Evolutionary conservation across 495 filamentous ascomycete species (phyloP).

Genomic region (Tuber melanosporum): DNA sequence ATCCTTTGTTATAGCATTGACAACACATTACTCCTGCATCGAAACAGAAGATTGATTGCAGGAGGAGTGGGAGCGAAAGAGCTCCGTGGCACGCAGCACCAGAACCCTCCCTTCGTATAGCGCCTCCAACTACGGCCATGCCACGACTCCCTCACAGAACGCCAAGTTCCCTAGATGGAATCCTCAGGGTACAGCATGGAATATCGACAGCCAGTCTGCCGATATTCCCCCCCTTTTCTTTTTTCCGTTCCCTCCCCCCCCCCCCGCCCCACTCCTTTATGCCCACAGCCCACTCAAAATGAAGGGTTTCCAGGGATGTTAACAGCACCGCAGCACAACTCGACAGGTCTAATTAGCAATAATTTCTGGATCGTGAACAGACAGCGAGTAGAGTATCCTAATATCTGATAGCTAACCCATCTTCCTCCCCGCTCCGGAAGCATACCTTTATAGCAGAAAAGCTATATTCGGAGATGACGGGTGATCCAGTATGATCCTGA

Average conservation of each 20-base stretch:
- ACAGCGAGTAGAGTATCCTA: neutral
- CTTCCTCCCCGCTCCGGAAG: neutral
- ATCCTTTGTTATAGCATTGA: constrained; percentile 1
- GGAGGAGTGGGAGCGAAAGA: neutral
- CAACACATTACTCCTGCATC: neutral
- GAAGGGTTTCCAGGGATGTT: neutral
- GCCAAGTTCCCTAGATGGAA: neutral
- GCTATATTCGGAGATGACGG: neutral
- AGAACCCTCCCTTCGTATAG: neutral
- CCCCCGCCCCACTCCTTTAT: no score
- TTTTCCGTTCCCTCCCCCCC: neutral
- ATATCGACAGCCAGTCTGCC: neutral
- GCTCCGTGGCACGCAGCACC: neutral
- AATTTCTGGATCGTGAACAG: neutral
- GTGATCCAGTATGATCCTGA: neutral
- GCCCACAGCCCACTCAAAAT: neutral
- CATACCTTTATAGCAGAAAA: neutral
- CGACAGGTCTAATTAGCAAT: neutral
- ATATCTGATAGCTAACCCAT: neutral
- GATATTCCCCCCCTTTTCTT: neutral
- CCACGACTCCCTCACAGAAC: neutral
- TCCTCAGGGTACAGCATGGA: neutral
- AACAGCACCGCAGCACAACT: neutral
- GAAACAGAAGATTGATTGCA: neutral
- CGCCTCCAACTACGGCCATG: neutral